Percentiles rank a stretch among this genome's conserved stretches.
Evolutionary conservation across 208 protist genomes (phyloP).

Genomic region (Trypanosoma vivax): DNA sequence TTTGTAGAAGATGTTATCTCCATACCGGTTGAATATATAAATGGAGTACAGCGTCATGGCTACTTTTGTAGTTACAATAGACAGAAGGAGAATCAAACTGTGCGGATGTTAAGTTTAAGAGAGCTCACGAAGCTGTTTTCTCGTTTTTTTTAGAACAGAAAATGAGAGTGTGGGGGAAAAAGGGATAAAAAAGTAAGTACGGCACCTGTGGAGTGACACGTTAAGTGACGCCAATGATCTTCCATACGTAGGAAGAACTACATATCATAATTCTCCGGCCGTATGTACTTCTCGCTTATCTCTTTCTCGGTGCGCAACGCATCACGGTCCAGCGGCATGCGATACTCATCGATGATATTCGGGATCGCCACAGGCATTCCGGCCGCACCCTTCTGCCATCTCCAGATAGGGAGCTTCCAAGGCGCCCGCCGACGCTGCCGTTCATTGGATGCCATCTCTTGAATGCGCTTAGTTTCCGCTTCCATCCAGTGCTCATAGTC

Average conservation of each 20-base stretch:
- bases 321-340: conserved; percentile 70
- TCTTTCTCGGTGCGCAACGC: conserved; percentile 56
- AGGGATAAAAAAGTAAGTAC: too few relatives aligned
- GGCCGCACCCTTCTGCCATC: conserved; percentile 10
- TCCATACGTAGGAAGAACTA: too few relatives aligned
- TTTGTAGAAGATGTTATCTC: conserved; percentile 78
- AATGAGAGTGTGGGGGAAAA: too few relatives aligned
- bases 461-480: conserved; percentile 59
- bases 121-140: neutral
- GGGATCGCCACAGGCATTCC: conserved; percentile 70
- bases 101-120: neutral
- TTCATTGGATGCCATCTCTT: conserved; percentile 45
- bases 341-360: conserved; percentile 88
- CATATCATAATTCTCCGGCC: conserved; percentile 46
- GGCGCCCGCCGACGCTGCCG: conserved; percentile 24
- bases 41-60: conserved; percentile 78
- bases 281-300: conserved; percentile 33
- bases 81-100: conserved; percentile 5
- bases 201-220: too few relatives aligned
- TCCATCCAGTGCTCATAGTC: conserved; percentile 85
- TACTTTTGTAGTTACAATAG: neutral
- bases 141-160: too few relatives aligned
- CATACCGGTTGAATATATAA: conserved; percentile 86
- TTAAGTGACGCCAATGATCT: too few relatives aligned
- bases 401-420: conserved; percentile 23